phyloP scores from a whole-genome alignment of 495 filamentous ascomycete genomes.

The Aspergillus leporis region DNA sequence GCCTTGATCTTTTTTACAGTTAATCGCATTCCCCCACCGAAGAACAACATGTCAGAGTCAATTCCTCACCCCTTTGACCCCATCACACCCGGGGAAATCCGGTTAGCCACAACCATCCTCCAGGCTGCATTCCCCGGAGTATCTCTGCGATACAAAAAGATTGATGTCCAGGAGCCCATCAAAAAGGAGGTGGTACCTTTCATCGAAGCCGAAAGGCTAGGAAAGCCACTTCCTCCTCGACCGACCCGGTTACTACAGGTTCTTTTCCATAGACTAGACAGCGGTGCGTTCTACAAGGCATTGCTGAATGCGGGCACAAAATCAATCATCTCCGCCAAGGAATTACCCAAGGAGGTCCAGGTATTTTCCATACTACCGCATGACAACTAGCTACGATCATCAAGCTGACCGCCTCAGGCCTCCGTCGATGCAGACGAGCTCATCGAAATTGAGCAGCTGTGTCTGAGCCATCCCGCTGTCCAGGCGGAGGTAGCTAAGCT shows the following conservation, averaged over 20 bases:
- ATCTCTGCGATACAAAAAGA: constrained; percentile 44
- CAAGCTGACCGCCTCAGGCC: constrained; percentile 19
- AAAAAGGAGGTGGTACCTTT: constrained; percentile 45
- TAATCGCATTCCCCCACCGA: no score
- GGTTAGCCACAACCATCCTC: constrained; percentile 38
- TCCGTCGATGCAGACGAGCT: constrained; percentile 45
- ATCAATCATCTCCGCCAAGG: constrained; percentile 38
- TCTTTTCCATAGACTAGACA: constrained; percentile 45
- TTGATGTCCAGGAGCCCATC: constrained; percentile 46
- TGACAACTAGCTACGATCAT: constrained; percentile 10
- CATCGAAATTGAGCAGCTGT: constrained; percentile 40
- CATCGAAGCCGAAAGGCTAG: constrained; percentile 40
- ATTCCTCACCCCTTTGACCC: constrained; percentile 43
- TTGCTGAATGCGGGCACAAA: constrained; percentile 43
- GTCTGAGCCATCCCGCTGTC: constrained; percentile 42
- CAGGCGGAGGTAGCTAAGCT: constrained; percentile 44
- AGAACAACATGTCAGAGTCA: no score
- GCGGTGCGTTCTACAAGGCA: constrained; percentile 42
- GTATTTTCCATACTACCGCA: constrained; percentile 17
- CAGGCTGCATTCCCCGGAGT: constrained; percentile 42
- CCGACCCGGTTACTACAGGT: constrained; percentile 40
- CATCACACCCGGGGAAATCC: constrained; percentile 43
- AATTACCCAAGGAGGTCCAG: constrained; percentile 43
- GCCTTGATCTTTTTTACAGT: no score
- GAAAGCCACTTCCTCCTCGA: constrained; percentile 33